phyloP scores from a whole-genome alignment of 805 yeast species.

The Saturnispora galanensis region DNA sequence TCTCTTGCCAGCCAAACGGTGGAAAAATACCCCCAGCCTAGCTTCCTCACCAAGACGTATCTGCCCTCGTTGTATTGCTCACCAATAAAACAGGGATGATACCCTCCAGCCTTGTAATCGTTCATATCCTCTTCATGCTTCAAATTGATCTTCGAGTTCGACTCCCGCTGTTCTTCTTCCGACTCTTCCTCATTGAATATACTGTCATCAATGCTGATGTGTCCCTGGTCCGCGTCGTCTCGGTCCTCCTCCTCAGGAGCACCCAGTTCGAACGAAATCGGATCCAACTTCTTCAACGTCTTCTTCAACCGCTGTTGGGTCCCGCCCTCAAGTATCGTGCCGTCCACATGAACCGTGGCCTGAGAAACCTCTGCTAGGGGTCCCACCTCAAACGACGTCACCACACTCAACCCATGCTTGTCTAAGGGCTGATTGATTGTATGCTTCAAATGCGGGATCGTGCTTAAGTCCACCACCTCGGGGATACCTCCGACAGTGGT shows the following conservation, averaged over 20 bases:
- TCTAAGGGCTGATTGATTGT: neutral
- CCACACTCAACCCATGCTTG: conserved; percentile 11
- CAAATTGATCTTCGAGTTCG: conserved; percentile 25
- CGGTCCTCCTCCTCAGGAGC: conserved; percentile 28
- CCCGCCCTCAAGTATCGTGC: neutral
- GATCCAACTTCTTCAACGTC: conserved; percentile 4
- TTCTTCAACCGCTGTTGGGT: conserved; percentile 5
- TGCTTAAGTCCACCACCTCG: conserved; percentile 4
- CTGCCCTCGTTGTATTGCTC: conserved; percentile 64
- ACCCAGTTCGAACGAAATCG: conserved; percentile 5
- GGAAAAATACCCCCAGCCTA: conserved; percentile 99
- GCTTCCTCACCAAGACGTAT: conserved; percentile 73
- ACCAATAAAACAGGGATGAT: conserved; percentile 88
- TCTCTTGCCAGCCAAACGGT: conserved; percentile 85
- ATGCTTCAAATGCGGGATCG: neutral
- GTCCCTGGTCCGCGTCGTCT: conserved; percentile 26
- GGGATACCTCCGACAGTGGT: neutral
- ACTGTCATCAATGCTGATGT: conserved; percentile 10
- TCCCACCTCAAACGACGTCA: conserved; percentile 8
- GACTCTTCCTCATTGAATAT: conserved; percentile 24
- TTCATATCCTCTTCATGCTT: conserved; percentile 66
- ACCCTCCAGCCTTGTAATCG: conserved; percentile 90
- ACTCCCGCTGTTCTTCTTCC: conserved; percentile 25
- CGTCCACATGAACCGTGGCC: conserved; percentile 9
- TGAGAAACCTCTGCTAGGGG: conserved; percentile 9